Base-by-base conservation (phyloP, 768 basidiomycete genomes). In the Mrakia hoshinonis region DNA sequence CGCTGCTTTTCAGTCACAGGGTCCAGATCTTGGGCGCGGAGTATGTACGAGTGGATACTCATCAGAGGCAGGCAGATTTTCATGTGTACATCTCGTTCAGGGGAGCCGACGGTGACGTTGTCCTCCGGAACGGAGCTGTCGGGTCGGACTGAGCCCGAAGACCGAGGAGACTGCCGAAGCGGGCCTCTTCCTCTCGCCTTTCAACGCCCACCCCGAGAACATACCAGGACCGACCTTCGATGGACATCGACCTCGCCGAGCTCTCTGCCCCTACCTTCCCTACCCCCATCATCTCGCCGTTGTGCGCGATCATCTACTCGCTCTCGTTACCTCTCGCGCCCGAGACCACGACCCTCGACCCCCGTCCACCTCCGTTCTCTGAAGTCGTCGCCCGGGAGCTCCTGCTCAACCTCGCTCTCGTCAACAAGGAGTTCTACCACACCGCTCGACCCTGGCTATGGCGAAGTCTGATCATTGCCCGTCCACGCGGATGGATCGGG, bases 401-500 rank as follows among this genome's bases (percentile, higher is more conserved):
- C 0, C 82, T 93, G 26, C 82, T 85, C 6, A 86, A 79, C 75
- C 86, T 92, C 54, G 90, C 88, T 75, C 84, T 89, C 73, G 89
- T 91, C 52, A 89, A 86, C 76, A 88, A 82, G 60, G 70, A 72
- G 60, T 72, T 72, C 65, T 72, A 72, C 65, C 65, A 72, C 60
- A 72, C 70, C 54, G 64, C 70, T n/a, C 49, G 87, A 75, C 90
- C 90, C 0, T 92, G 88, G 89, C 81, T 93, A 6, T 93, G 91
- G 90, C 85, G 85, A 70, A 86, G 86, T 72, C 82, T 92, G 73
- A 91, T 92, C 78, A 87, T 93, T 64, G 85, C 89, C 6, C 84
- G 92, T 6, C 91, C 91, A 12, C 85, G 87, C n/a, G 87, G 85
- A 74, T 93, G 91, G 89, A 85, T 93, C 18, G 82, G 89, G 12